phyloP scores from a whole-genome alignment of 1,284 basidiomycete genomes.

The Xerocomus cyaneibrunnescens region DNA sequence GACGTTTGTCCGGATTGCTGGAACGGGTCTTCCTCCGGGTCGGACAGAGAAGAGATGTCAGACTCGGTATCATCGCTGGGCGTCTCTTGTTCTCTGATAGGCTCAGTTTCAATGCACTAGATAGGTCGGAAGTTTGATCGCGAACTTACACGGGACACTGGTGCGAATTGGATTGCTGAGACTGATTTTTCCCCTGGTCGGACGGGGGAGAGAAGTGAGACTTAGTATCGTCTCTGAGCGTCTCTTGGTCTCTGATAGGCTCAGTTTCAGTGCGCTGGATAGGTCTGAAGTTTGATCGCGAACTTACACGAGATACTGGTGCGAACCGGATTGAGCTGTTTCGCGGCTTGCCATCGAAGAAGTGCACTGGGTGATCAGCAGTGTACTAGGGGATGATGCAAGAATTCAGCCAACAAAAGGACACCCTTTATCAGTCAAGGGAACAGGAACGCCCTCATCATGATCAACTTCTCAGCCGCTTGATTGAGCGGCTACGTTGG shows the following conservation, averaged over 20 bases:
- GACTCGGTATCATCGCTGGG: not conserved
- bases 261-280: not conserved
- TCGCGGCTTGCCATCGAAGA: not conserved
- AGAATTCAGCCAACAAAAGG: not conserved
- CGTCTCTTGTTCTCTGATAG: not conserved
- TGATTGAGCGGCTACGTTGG: constrained; percentile 16
- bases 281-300: not conserved
- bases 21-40: not conserved
- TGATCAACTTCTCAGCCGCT: constrained; percentile 1
- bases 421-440: constrained; percentile 19
- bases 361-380: not conserved
- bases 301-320: not conserved
- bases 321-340: not conserved
- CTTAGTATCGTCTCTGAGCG: not conserved
- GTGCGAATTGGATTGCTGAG: not conserved
- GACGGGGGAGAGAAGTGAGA: not conserved
- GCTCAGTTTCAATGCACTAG: not conserved
- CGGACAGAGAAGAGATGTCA: not conserved
- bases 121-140: not conserved
- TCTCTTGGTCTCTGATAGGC: not conserved
- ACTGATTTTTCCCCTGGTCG: not conserved
- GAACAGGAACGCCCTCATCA: not conserved
- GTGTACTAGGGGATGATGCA: not conserved
- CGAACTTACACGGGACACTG: not conserved
- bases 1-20: not conserved